phyloP scores from a whole-genome alignment of 78 protist genomes.

The Planoprotostelium fungivorum region DNA sequence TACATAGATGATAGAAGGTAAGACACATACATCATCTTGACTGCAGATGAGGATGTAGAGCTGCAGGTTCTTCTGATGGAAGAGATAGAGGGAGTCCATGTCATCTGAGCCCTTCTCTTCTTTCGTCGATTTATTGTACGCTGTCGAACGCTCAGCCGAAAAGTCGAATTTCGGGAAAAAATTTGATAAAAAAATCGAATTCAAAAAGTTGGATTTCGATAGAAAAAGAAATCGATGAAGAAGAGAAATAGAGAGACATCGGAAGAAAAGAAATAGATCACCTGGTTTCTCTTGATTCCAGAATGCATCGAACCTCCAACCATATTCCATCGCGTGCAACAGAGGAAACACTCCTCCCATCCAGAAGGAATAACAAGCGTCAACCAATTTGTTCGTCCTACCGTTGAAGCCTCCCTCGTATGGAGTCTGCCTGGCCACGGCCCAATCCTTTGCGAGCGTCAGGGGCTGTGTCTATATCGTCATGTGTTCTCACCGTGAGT shows the following conservation, averaged over 20 bases:
- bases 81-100: constrained; percentile 1
- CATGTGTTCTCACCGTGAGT: background rate
- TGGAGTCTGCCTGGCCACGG: constrained; percentile 69
- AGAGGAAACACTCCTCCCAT: constrained; percentile 71
- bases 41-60: constrained; percentile 74
- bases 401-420: constrained; percentile 97
- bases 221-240: no score
- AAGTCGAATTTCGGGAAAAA: constrained; percentile 5
- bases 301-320: background rate
- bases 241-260: no score
- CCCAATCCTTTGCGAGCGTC: constrained; percentile 69
- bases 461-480: background rate
- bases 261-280: background rate
- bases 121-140: background rate
- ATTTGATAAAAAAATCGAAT: background rate
- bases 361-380: constrained; percentile 97
- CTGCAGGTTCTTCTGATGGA: constrained; percentile 60
- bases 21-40: constrained; percentile 56
- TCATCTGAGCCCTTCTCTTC: background rate
- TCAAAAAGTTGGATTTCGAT: no score
- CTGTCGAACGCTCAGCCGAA: no score
- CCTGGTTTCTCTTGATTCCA: background rate
- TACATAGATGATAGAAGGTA: no score
- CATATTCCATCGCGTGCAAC: background rate
- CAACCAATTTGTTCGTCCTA: constrained; percentile 97